Base-by-base conservation (phyloP, 2,329 filamentous ascomycete species). In the Botrytis paeoniae region DNA sequence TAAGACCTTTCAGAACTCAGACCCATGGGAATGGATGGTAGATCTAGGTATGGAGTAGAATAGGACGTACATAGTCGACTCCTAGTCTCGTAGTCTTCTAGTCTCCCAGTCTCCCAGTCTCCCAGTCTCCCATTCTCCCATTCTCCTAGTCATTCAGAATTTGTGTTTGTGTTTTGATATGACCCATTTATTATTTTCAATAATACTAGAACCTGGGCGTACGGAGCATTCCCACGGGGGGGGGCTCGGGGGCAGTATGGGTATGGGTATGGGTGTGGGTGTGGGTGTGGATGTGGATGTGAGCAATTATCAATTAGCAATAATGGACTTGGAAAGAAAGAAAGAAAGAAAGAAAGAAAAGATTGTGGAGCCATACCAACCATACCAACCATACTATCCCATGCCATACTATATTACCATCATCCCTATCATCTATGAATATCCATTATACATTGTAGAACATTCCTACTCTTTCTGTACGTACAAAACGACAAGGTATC, bases 131-230 rank as follows among this genome's bases (percentile, higher is more conserved):
- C 37, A 1, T 5, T 20, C 43, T 45, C 43, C 45, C 4, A 12
- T 9, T 25, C 45, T 48, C 22, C 18, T 41, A 39, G 61, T 63
- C 61, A 41, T 61, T 32, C 10, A 7, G 25, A 32, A 29, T 63
- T 43, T 43, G 61, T 66, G 64, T 66, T 51, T 66, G n/a, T 45
- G 61, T 66, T 66, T 54, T 66, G 64, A 66, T 54, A 10, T 54
- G 45, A 59, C 29, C 29, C 29, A 59, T 59, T 62, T 62, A 39
- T 37, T 60, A 16, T 54, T 54, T 51, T 51, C 48, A 51, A 25
- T 51, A 54, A 14, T 54, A 54, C 48, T 54, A 29, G 25, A n/a
- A 29, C 48, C 48, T 54, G n/a, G 25, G 25, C 25, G n/a, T 29
- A 54, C 48, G 25, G 48, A 54, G 48, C 48, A 57, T 57, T 57